Evolutionary conservation across 257 asterid genomes (phyloP).

Genomic region (Forsythia suspensa): DNA sequence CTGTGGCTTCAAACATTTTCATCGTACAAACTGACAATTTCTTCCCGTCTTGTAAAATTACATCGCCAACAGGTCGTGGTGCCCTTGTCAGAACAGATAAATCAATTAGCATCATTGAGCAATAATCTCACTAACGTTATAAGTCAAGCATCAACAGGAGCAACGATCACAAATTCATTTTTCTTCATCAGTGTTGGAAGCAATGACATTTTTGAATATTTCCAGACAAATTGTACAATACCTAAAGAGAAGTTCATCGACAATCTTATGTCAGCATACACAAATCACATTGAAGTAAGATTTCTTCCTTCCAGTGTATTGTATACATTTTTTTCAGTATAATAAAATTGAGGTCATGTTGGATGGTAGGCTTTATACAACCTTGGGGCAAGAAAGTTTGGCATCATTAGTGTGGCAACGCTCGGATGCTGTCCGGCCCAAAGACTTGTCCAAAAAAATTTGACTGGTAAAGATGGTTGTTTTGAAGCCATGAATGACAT

Average conservation of each 20-base stretch:
- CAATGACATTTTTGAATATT: slow-evolving; percentile 69
- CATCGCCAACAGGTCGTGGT: slow-evolving; percentile 43
- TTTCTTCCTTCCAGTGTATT: background rate
- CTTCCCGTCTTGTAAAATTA: background rate
- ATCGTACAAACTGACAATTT: background rate
- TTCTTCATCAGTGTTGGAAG: slow-evolving; percentile 70
- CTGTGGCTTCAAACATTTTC: background rate
- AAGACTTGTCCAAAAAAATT: slow-evolving; percentile 42
- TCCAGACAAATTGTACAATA: slow-evolving; percentile 30
- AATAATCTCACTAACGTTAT: slow-evolving; percentile 34
- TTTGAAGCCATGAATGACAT: slow-evolving; percentile 49
- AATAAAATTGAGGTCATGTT: background rate
- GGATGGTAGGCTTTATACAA: slow-evolving; percentile 51
- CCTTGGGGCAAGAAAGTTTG: slow-evolving; percentile 72
- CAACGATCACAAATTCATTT: slow-evolving; percentile 43
- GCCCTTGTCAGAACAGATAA: slow-evolving; percentile 61
- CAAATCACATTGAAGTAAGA: slow-evolving; percentile 48
- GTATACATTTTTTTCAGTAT: background rate
- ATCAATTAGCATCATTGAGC: slow-evolving; percentile 42
- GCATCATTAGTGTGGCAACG: slow-evolving; percentile 64
- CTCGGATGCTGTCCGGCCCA: slow-evolving; percentile 74
- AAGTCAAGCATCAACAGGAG: slow-evolving; percentile 39
- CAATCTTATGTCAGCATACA: slow-evolving; percentile 43
- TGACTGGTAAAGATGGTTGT: slow-evolving; percentile 49
- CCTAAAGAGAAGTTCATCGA: slow-evolving; percentile 32